Evolutionary conservation across 2,329 filamentous ascomycete genomes (phyloP).

Genomic region (Pseudocercospora fijiensis): DNA sequence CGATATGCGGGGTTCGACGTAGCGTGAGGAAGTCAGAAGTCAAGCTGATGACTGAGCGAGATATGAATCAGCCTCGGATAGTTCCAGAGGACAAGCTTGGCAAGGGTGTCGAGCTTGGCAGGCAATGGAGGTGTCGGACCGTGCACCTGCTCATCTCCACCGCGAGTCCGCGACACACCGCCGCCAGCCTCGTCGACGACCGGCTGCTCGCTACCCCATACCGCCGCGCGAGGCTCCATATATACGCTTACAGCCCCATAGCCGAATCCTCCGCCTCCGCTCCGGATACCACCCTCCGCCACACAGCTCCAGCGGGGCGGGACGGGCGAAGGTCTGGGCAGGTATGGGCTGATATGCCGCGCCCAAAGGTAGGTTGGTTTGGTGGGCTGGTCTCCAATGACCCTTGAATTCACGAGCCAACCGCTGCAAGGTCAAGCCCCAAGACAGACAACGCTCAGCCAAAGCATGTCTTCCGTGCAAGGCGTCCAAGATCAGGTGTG

Average conservation of each 20-base stretch:
- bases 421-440: slow-evolving; percentile 17
- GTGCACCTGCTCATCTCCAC: not conserved
- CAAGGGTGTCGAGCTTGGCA: not conserved
- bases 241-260: slow-evolving; percentile 6
- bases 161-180: not conserved
- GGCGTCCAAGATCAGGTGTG: slow-evolving; percentile 27
- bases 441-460: slow-evolving; percentile 23
- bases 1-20: not conserved
- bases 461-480: slow-evolving; percentile 28
- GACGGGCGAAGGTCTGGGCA: too few relatives aligned
- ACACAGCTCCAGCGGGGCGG: slow-evolving; percentile 2
- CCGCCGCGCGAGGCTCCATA: slow-evolving; percentile 5
- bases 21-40: too few relatives aligned
- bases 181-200: not conserved
- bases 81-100: too few relatives aligned
- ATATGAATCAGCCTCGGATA: slow-evolving; percentile 1
- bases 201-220: not conserved
- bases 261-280: slow-evolving; percentile 12
- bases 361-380: slow-evolving; percentile 24
- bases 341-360: slow-evolving; percentile 20
- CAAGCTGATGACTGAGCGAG: not conserved
- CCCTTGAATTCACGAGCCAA: slow-evolving; percentile 10
- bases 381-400: slow-evolving; percentile 7
- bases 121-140: not conserved
- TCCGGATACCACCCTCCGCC: slow-evolving; percentile 9